Conservation (phyloP, 2,329 filamentous ascomycete species). For the Elsinoe necatrix region DNA sequence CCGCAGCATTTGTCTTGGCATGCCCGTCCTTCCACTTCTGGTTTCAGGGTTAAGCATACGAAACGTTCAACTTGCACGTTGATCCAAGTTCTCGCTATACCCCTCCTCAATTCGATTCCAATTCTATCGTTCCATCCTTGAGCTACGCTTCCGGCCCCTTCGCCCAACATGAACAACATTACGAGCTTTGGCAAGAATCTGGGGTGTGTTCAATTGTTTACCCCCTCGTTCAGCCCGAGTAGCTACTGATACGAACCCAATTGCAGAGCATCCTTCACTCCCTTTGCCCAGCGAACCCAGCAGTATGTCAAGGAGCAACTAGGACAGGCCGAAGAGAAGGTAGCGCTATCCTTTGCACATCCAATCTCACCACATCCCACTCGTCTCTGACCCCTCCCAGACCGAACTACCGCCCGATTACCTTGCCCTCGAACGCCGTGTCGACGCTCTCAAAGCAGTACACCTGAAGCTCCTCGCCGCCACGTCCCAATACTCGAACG, state of each 20-base stretch:
- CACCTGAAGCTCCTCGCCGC: constrained; percentile 96
- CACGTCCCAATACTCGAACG: constrained; percentile 90
- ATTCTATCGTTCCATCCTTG: not conserved
- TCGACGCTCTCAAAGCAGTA: constrained; percentile 92
- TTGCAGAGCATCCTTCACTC: constrained; percentile 74
- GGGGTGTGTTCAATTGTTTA: constrained; percentile 41
- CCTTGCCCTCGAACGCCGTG: constrained; percentile 95
- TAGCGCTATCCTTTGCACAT: not conserved
- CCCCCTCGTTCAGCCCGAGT: not conserved
- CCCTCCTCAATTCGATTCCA: not conserved
- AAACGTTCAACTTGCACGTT: constrained; percentile 4
- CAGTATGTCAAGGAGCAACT: constrained; percentile 98
- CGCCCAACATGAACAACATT: constrained; percentile 55
- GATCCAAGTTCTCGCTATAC: not conserved
- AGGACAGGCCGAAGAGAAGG: constrained; percentile 78
- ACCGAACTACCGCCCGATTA: constrained; percentile 96
- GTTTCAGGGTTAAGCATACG: constrained; percentile 11
- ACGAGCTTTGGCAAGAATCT: constrained; percentile 63
- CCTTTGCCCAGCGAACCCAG: constrained; percentile 86
- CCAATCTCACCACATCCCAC: not conserved
- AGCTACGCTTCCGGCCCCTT: not conserved
- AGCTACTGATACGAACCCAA: constrained; percentile 26
- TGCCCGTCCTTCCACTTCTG: constrained; percentile 6
- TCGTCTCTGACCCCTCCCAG: constrained; percentile 37
- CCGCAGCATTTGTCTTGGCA: constrained; percentile 9